These are phyloP conservation scores for Lachancea thermotolerans DNA, from an alignment of 805 yeast species.

Conservation along the genomic window DNA sequence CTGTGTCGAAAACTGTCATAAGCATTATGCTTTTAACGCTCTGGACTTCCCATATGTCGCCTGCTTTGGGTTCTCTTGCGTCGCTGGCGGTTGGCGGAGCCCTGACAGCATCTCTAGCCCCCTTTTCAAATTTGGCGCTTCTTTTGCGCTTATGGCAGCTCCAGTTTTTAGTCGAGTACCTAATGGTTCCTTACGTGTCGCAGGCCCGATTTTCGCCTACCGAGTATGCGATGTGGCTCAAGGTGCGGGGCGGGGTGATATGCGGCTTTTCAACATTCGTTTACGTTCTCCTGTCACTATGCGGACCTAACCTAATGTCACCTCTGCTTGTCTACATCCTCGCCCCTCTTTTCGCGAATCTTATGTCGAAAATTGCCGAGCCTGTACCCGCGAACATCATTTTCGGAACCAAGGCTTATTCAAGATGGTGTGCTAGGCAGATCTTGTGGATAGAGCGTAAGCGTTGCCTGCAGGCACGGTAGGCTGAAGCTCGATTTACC, in stretches of 20 bases:
- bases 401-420: slow-evolving; percentile 12
- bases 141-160: slow-evolving; percentile 25
- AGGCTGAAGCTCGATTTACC: background rate
- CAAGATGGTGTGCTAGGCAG: slow-evolving; percentile 28
- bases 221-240: slow-evolving; percentile 44
- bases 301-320: slow-evolving; percentile 38
- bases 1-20: background rate
- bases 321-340: slow-evolving; percentile 46
- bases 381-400: slow-evolving; percentile 31
- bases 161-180: slow-evolving; percentile 38
- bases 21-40: background rate
- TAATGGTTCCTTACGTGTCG: slow-evolving; percentile 45
- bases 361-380: slow-evolving; percentile 47
- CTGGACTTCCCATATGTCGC: background rate
- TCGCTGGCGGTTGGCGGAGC: background rate
- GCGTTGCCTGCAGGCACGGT: background rate
- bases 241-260: slow-evolving; percentile 47
- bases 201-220: slow-evolving; percentile 38
- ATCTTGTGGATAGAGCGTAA: slow-evolving; percentile 22
- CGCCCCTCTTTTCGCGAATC: slow-evolving; percentile 46
- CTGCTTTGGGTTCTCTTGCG: background rate
- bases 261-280: slow-evolving; percentile 49
- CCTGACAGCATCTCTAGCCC: background rate
- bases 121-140: slow-evolving; percentile 9
- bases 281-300: slow-evolving; percentile 33